Base-by-base conservation (phyloP, 169 alveolate species). In the Plasmodium berghei region DNA sequence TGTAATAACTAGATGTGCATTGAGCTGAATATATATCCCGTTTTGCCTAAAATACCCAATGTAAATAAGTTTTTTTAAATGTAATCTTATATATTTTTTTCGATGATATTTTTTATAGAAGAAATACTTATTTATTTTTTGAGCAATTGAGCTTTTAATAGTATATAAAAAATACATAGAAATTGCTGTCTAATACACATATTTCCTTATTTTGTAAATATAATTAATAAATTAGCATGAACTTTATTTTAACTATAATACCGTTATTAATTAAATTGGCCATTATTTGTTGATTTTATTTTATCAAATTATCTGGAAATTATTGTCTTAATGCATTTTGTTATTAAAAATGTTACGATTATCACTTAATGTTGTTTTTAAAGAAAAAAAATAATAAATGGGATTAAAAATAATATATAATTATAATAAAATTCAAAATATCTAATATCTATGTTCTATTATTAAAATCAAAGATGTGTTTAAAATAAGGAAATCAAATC, bases 331-430 rank as follows among this genome's bases (percentile, higher is more conserved):
- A 58, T 24, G 61, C 59, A 62, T 73, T 73, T 56, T 34, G 42
- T 34, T 34, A 34, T 34, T 34, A 34, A 56, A 73, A 42, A 73
- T 73, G 49, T 56, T 73, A 48, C 26, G 52, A 18, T 16, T 56
- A 56, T 73, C 45, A 40, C 71, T 26, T 71, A 71, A 22, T 73
- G 59, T 58, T 9, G 62, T 52, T 52, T 52, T 52, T 52, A 26
- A 2, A 45, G 42, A 62, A 73, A 71, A 40, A 58, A 55, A 10
- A 28, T 40, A 56, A 73, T 73, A 28, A 42, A 48, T 72, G 59
- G 28, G 55, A 72, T 26, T 56, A 67, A 16, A 67, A 42, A 16
- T 18, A 4, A 46, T 45, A 46, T 16, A 45, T 10, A 67, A 42
- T 18, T n/a, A 62, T 12, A 62, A 62, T 24, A 28, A 12, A 18